A percentile compares a stretch with the other conserved stretches of the same genome.
Evolutionary conservation across 148 eudicot species (phyloP).

Genomic region (Persicaria tinctoria): DNA sequence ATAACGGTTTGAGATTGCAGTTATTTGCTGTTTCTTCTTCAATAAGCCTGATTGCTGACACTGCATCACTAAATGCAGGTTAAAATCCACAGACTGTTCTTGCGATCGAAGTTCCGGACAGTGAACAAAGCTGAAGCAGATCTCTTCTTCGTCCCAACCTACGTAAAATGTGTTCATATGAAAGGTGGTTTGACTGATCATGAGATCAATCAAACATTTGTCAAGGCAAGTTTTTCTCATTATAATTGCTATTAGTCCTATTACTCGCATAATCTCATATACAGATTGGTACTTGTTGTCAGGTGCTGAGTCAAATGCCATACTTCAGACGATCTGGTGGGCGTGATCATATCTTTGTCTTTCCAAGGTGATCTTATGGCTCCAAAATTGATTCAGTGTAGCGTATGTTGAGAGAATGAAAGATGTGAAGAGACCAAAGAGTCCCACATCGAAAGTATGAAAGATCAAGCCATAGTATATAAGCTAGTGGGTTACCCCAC

Average conservation of each 20-base stretch:
- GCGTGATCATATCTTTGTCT: slow-evolving; percentile 83
- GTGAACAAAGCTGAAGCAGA: slow-evolving; percentile 71
- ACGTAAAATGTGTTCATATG: slow-evolving; percentile 88
- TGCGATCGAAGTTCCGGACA: slow-evolving; percentile 69
- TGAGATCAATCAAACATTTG: slow-evolving; percentile 84
- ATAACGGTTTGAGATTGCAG: not conserved
- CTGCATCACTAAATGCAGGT: slow-evolving; percentile 39
- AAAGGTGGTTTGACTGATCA: slow-evolving; percentile 83
- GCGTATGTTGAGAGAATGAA: no score
- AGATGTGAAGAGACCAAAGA: no score
- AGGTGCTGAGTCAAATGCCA: slow-evolving; percentile 97
- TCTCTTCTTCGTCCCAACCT: slow-evolving; percentile 83
- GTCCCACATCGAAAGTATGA: no score
- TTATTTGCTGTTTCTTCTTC: not conserved
- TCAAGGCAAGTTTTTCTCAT: slow-evolving; percentile 40
- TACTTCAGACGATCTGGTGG: slow-evolving; percentile 92
- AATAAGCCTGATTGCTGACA: not conserved
- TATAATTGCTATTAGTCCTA: slow-evolving; percentile 12
- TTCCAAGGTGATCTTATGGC: slow-evolving; percentile 56
- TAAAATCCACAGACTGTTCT: slow-evolving; percentile 72
- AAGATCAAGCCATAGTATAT: no score
- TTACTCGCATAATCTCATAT: slow-evolving; percentile 1
- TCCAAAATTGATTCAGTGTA: not conserved
- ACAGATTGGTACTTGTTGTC: slow-evolving; percentile 31
- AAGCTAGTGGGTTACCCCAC: no score